These are phyloP conservation scores for Fusarium armeniacum DNA, from an alignment of 2,329 filamentous ascomycete species.

Conservation along the genomic window DNA sequence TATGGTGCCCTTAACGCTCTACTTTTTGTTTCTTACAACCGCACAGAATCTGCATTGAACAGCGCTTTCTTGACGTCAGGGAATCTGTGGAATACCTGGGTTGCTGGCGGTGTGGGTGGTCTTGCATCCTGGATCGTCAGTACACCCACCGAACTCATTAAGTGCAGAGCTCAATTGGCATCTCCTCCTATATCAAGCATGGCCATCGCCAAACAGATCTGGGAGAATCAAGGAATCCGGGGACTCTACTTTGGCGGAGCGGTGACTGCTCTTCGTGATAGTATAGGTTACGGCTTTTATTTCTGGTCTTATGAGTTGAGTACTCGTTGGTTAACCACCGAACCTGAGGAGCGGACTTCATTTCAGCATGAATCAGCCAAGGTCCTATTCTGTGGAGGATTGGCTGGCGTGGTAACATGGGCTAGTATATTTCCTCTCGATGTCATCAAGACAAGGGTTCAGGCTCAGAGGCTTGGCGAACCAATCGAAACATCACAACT, in stretches of 20 bases:
- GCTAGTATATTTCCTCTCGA: conserved; percentile 91
- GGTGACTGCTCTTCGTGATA: conserved; percentile 86
- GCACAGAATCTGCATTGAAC: conserved; percentile 76
- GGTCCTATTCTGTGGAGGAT: conserved; percentile 84
- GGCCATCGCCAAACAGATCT: conserved; percentile 73
- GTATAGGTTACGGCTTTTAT: conserved; percentile 96
- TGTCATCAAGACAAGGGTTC: conserved; percentile 92
- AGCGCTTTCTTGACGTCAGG: conserved; percentile 53
- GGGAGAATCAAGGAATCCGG: conserved; percentile 68
- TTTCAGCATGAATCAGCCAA: conserved; percentile 67
- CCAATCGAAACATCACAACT: conserved; percentile 35
- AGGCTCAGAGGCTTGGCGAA: conserved; percentile 71
- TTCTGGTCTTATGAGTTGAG: conserved; percentile 92
- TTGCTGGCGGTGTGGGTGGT: conserved; percentile 84
- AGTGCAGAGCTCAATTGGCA: conserved; percentile 84
- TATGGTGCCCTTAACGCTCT: conserved; percentile 93
- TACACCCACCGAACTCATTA: conserved; percentile 90
- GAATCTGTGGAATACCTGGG: conserved; percentile 77
- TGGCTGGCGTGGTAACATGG: conserved; percentile 92
- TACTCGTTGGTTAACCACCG: conserved; percentile 66
- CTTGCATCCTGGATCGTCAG: conserved; percentile 88
- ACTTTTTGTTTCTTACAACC: conserved; percentile 92
- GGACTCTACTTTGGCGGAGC: conserved; percentile 86
- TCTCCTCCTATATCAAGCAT: conserved; percentile 67
- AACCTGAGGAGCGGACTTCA: conserved; percentile 39